phyloP scores from a whole-genome alignment of 1,139 yeast genomes.

The Yamadazyma songkhlaensis region DNA sequence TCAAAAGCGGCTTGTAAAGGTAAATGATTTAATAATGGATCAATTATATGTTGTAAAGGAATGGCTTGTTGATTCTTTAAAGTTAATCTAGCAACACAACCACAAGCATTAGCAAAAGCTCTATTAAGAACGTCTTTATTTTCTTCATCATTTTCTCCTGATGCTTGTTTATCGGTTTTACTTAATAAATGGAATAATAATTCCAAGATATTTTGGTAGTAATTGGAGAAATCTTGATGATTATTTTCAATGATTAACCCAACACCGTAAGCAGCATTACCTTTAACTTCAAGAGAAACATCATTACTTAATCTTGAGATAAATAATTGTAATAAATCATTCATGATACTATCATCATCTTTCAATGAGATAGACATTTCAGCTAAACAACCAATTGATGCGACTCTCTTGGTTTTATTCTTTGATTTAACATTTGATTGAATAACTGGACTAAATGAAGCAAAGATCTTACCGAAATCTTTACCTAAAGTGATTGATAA shows the following conservation, averaged over 20 bases:
- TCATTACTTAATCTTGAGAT: slow-evolving; percentile 69
- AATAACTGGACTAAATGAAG: slow-evolving; percentile 68
- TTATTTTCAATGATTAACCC: slow-evolving; percentile 73
- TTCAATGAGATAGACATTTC: slow-evolving; percentile 82
- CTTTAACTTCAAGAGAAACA: slow-evolving; percentile 83
- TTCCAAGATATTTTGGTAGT: slow-evolving; percentile 68
- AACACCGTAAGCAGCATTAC: slow-evolving; percentile 94
- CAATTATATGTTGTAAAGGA: slow-evolving; percentile 78
- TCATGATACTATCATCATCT: slow-evolving; percentile 60
- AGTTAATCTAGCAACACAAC: slow-evolving; percentile 93
- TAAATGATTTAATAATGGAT: slow-evolving; percentile 71
- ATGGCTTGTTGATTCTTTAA: slow-evolving; percentile 68
- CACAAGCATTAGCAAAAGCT: slow-evolving; percentile 91
- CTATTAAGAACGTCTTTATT: slow-evolving; percentile 78
- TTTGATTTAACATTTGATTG: slow-evolving; percentile 59
- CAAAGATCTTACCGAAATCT: slow-evolving; percentile 71
- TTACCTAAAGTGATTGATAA: slow-evolving; percentile 72
- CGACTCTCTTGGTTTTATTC: slow-evolving; percentile 72
- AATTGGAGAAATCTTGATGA: slow-evolving; percentile 54
- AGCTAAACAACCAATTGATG: slow-evolving; percentile 86
- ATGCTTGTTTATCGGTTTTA: slow-evolving; percentile 71
- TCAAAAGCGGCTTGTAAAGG: slow-evolving; percentile 89
- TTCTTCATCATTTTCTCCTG: slow-evolving; percentile 65
- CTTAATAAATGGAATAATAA: slow-evolving; percentile 75
- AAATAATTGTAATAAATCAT: slow-evolving; percentile 69